Evolutionary conservation across 225 moss, liverwort and hornwort species (phyloP).

Genomic region (Physcomitrellopsis africana): DNA sequence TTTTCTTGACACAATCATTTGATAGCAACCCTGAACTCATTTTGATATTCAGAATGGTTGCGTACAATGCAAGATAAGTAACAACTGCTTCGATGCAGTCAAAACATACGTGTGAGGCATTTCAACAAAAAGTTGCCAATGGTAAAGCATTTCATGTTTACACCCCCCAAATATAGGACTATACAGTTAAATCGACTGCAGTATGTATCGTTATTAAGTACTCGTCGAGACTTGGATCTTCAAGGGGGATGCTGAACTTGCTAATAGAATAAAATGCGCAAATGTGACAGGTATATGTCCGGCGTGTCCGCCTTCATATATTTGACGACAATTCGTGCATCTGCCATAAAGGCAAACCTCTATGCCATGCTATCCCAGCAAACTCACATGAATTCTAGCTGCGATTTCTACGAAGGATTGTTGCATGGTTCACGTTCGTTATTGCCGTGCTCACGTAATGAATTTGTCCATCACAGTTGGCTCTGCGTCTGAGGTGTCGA

Average conservation of each 20-base stretch:
- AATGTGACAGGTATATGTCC: slow-evolving; percentile 29
- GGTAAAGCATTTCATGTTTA: slow-evolving; percentile 11
- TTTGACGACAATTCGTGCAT: slow-evolving; percentile 21
- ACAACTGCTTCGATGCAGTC: slow-evolving; percentile 17
- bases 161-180: not conserved
- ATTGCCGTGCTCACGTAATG: not conserved
- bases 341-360: slow-evolving; percentile 27
- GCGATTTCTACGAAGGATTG: not conserved
- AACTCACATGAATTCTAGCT: not conserved
- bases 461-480: slow-evolving; percentile 5
- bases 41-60: not conserved
- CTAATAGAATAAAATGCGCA: slow-evolving; percentile 8
- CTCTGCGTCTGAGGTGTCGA: not conserved
- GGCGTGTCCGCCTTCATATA: slow-evolving; percentile 22
- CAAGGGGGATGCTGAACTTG: not conserved
- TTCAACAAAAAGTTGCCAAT: slow-evolving; percentile 8
- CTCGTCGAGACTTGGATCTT: not conserved
- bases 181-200: not conserved
- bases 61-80: slow-evolving; percentile 18
- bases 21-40: not conserved
- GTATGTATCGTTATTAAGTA: not conserved
- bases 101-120: not conserved
- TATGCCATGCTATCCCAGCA: not conserved
- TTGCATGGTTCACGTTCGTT: not conserved
- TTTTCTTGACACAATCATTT: not conserved